Conservation (phyloP, 371 early-diverging fungal genomes). For the Mucor saturninus region DNA sequence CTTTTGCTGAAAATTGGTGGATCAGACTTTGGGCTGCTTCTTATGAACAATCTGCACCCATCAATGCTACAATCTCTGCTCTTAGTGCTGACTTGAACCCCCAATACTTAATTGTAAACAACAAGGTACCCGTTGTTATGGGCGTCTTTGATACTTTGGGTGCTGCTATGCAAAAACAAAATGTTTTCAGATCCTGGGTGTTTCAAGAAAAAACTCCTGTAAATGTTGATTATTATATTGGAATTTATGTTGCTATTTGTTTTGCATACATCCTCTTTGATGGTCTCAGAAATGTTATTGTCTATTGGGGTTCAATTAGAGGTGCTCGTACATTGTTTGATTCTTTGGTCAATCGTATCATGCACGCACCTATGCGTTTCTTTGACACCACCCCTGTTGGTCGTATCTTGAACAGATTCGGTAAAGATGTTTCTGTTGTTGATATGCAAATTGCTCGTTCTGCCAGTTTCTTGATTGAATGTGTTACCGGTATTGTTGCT, state of each 20-base stretch:
- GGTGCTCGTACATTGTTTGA: conserved; percentile 62
- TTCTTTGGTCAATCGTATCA: conserved; percentile 58
- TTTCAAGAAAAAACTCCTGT: conserved; percentile 26
- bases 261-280: conserved; percentile 21
- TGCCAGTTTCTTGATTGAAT: conserved; percentile 37
- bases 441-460: conserved; percentile 44
- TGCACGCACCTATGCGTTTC: conserved; percentile 79
- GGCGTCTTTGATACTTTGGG: conserved; percentile 32
- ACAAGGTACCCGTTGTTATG: conserved; percentile 6
- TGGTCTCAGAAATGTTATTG: conserved; percentile 32
- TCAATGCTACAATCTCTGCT: not conserved
- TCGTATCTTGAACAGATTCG: conserved; percentile 89
- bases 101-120: not conserved
- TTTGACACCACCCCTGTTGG: conserved; percentile 95
- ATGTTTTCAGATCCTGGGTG: conserved; percentile 33
- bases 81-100: not conserved
- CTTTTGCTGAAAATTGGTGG: conserved; percentile 51
- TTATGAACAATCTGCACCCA: conserved; percentile 7
- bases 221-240: conserved; percentile 34
- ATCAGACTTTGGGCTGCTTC: conserved; percentile 35
- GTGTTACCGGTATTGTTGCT: conserved; percentile 51
- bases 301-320: conserved; percentile 57
- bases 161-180: conserved; percentile 24
- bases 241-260: conserved; percentile 25
- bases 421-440: conserved; percentile 54